Conservation (phyloP, 768 basidiomycete species). For the Suillus occidentalis region DNA sequence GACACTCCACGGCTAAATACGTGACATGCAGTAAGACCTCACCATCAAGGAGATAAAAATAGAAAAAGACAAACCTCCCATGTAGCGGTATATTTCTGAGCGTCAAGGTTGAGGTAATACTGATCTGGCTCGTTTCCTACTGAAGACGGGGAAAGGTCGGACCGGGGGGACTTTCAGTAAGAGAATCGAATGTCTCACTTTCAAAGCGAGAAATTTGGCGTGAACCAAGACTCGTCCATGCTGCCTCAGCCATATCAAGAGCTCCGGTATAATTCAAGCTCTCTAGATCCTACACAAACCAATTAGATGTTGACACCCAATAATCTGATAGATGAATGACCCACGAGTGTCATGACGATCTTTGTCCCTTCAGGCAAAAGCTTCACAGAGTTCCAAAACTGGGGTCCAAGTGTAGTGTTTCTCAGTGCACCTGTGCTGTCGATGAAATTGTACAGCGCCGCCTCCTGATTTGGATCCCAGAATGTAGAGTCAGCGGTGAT, state of each 20-base stretch:
- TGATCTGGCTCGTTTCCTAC: constrained; percentile 60
- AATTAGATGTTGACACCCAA: neutral
- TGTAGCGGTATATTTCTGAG: constrained; percentile 42
- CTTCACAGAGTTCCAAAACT: constrained; percentile 47
- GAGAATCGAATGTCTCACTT: constrained; percentile 30
- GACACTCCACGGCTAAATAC: constrained; percentile 45
- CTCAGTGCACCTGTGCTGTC: constrained; percentile 41
- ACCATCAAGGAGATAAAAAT: neutral
- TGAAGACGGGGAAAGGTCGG: constrained; percentile 10
- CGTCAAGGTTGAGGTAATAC: constrained; percentile 39
- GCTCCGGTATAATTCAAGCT: constrained; percentile 44
- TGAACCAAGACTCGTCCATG: constrained; percentile 37
- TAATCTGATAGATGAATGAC: constrained; percentile 7
- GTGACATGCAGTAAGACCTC: neutral
- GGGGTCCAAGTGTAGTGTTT: constrained; percentile 53
- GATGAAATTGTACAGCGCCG: constrained; percentile 39
- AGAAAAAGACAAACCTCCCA: constrained; percentile 40
- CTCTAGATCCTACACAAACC: constrained; percentile 39
- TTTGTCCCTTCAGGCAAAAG: constrained; percentile 47
- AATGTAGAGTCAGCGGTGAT: constrained; percentile 56
- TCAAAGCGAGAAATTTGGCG: constrained; percentile 43
- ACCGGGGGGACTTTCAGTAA: neutral
- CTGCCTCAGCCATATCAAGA: constrained; percentile 43
- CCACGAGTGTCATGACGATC: constrained; percentile 46
- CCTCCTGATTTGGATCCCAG: constrained; percentile 42